These are phyloP conservation scores for Phellopilus nigrolimitatus DNA, from an alignment of 1,284 basidiomycete species.

Conservation along the genomic window DNA sequence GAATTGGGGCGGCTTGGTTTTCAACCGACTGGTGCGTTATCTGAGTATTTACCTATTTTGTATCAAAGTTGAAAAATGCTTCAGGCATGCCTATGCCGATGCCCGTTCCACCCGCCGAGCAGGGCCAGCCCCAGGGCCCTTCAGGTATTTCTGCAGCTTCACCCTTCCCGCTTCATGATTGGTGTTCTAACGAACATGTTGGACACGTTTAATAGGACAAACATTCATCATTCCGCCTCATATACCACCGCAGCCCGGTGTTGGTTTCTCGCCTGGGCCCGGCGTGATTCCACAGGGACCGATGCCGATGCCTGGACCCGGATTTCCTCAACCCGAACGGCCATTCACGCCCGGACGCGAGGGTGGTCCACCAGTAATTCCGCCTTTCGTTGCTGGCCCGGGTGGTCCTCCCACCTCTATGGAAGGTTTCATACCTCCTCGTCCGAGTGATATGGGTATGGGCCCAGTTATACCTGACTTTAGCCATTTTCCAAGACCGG, in stretches of 20 bases:
- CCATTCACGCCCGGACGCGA: neutral
- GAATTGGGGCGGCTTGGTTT: conserved; percentile 38
- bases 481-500: neutral
- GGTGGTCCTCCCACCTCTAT: neutral
- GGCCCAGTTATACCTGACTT: conserved; percentile 9
- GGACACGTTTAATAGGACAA: conserved; percentile 2
- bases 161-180: neutral
- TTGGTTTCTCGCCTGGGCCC: neutral
- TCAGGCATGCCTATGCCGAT: conserved; percentile 4
- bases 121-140: conserved; percentile 11
- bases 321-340: conserved; percentile 10
- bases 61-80: too few species aligned
- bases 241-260: neutral
- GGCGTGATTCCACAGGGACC: neutral
- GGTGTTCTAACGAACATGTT: neutral
- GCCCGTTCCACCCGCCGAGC: neutral
- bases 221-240: conserved; percentile 18
- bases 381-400: neutral
- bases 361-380: conserved; percentile 1
- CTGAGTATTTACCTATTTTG: too few species aligned
- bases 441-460: neutral
- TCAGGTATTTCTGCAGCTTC: neutral
- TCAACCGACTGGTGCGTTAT: conserved; percentile 29
- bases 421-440: conserved; percentile 13
- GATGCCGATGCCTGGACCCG: conserved; percentile 10